Evolutionary conservation across 1,284 basidiomycete species (phyloP), one percentile per base, ranked within the genome.

Genomic region (Coniferiporia weirii): DNA sequence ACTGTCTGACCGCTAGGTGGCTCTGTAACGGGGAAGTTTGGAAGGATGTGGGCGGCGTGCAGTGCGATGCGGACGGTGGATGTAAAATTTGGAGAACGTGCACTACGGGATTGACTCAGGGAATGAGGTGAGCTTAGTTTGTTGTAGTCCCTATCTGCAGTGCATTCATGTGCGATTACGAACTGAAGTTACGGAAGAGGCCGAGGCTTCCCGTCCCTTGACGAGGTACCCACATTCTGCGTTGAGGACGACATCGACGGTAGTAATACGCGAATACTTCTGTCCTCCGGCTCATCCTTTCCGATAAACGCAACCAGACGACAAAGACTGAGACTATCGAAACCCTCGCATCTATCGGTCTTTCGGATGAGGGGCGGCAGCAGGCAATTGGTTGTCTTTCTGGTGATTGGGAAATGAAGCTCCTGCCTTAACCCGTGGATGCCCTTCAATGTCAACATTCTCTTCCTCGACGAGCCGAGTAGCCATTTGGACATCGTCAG

Each of bases 351-450:
- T 89, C 91, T 61, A 95, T 98, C 73, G 95, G 95, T 65, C 98
- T 98, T 84, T 85, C 78, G 64, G 89, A 89, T 63, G 89, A 88
- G 71, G 87, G 94, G 68, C 95, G 97, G 78, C 78, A 76, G 67
- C 81, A 91, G 66, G 77, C 93, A 47, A 97, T 97, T 66, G 93
- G 94, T 65, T 88, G 87, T 64, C 80, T 99, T 57, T 99, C 96
- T 53, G 97, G 97, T 85, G 97, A 96, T 80, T 99, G 97, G 97
- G 98, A 99, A 84, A 99, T 99, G 97, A 98, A 98, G 85, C 89
- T 99, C 27, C 27, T 66, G 97, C 96, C 36, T 87, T 99, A 62
- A 97, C 97, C 60, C 88, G 97, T 68, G 97, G 61, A 97, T 99
- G 81, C 85, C 99, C 61, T 99, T 98, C 91, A 95, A 94, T 80